These are phyloP conservation scores for Talaromyces funiculosus DNA, from an alignment of 2,329 filamentous ascomycete species.

Conservation along the genomic window DNA sequence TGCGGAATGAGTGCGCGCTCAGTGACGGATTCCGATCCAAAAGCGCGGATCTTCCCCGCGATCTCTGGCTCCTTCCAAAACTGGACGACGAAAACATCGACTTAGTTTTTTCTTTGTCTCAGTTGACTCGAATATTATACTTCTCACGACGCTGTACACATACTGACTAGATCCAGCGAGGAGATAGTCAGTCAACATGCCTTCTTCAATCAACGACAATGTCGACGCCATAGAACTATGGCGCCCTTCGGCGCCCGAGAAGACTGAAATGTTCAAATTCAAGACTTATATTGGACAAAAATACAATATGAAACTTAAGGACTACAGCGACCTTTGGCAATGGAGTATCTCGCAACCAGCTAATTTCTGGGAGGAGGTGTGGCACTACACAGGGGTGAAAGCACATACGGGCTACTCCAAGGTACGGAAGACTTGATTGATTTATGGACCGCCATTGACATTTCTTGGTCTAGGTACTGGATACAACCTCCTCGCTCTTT, in stretches of 20 bases:
- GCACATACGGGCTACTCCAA: constrained; percentile 54
- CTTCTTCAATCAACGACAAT: constrained; percentile 6
- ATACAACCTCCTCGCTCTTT: constrained; percentile 65
- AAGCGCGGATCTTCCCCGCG: constrained; percentile 2
- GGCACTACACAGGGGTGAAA: constrained; percentile 73
- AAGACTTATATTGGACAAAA: constrained; percentile 63
- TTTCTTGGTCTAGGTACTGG: constrained; percentile 54
- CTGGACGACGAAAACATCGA: background rate
- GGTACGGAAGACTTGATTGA: constrained; percentile 22
- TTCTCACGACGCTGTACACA: background rate
- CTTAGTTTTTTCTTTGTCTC: background rate
- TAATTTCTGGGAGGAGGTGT: constrained; percentile 78
- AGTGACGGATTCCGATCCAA: background rate
- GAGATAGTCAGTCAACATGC: background rate
- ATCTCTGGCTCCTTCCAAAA: background rate
- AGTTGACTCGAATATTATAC: background rate
- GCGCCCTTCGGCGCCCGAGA: constrained; percentile 61
- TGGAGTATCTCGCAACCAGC: constrained; percentile 78
- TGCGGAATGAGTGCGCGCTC: background rate
- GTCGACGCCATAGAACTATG: constrained; percentile 52
- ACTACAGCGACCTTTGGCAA: constrained; percentile 69
- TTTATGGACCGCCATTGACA: background rate
- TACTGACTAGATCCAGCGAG: background rate
- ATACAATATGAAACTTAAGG: constrained; percentile 56
- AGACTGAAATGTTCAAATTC: constrained; percentile 68